Base-by-base conservation (phyloP, 78 protist species). In the Dictyostelium intermedium region DNA sequence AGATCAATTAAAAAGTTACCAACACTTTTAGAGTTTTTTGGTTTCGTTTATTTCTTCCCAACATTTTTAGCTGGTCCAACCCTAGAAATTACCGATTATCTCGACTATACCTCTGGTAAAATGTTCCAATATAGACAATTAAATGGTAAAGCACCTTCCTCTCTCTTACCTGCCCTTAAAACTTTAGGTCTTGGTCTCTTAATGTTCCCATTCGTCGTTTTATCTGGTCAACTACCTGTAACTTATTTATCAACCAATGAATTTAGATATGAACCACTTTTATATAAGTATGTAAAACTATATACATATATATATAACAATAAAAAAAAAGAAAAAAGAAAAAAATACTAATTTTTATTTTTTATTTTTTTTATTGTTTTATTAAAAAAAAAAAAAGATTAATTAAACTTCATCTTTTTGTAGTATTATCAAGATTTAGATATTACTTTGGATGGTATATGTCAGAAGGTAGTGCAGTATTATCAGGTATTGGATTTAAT, bases 401-500 rank as follows among this genome's bases (percentile, higher is more conserved):
- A 23, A 32, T 86, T n/a, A 32, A 66, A 50, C 37, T 82, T 10
- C 81, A 84, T 63, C 5, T 82, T 53, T 92, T 72, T 61, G 66
- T 86, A 16, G 56, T 70, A 35, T 23, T 96, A 18, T 45, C 85
- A 3, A 56, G 97, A 53, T 91, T 77, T 85, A 92, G 89, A 87
- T 96, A 96, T 82, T 96, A 96, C 35, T 96, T 96, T n/a, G 97
- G 91, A 5, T 96, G 97, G 97, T 83, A 61, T 32, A 63, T 96
- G 53, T 76, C 94, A 8, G 97, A 96, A n/a, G 96, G 97, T 56
- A 66, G 83, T n/a, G 92, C 96, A 60, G 50, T 80, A 10, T 23
- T 84, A 32, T 47, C 74, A 25, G 92, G 92, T 85, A 89, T 94
- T 25, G 85, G 92, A n/a, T 94, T 53, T 92, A 94, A 85, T 81